Evolutionary conservation across 139 green algal species (phyloP).

Genomic region (Chlorella sp.): DNA sequence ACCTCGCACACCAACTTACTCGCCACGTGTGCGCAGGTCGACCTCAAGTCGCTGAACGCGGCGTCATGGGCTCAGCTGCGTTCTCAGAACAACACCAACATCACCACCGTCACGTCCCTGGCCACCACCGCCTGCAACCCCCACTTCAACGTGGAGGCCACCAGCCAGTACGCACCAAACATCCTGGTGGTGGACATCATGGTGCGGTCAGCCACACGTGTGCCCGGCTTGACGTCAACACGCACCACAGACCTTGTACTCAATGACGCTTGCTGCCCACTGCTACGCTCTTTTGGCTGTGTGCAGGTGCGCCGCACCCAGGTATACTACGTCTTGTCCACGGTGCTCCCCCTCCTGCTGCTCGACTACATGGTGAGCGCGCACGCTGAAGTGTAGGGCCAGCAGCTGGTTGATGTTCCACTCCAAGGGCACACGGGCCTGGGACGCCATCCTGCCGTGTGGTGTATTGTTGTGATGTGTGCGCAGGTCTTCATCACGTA

Average conservation of each 20-base stretch:
- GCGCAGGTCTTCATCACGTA: neutral
- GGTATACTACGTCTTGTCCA: neutral
- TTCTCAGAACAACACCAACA: neutral
- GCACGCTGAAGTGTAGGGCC: too few relatives aligned
- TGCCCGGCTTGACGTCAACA: too few relatives aligned
- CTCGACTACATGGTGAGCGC: neutral
- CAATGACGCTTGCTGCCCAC: too few relatives aligned
- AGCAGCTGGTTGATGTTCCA: too few relatives aligned
- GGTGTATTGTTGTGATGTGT: too few relatives aligned
- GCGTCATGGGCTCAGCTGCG: neutral
- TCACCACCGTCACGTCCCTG: neutral
- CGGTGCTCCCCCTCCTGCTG: neutral
- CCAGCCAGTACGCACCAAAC: neutral
- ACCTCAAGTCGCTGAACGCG: neutral
- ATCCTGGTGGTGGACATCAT: neutral
- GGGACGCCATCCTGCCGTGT: too few relatives aligned
- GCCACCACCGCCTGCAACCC: neutral
- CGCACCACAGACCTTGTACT: too few relatives aligned
- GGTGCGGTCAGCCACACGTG: too few relatives aligned
- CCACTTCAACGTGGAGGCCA: neutral
- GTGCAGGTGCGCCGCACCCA: neutral
- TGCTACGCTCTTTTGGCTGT: too few relatives aligned
- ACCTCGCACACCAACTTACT: too few relatives aligned
- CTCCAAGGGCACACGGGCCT: too few relatives aligned
- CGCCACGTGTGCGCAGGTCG: too few relatives aligned